These are phyloP conservation scores for Syncephalastrum contaminatum DNA, from an alignment of 371 early-diverging fungal genomes.

Conservation along the genomic window DNA sequence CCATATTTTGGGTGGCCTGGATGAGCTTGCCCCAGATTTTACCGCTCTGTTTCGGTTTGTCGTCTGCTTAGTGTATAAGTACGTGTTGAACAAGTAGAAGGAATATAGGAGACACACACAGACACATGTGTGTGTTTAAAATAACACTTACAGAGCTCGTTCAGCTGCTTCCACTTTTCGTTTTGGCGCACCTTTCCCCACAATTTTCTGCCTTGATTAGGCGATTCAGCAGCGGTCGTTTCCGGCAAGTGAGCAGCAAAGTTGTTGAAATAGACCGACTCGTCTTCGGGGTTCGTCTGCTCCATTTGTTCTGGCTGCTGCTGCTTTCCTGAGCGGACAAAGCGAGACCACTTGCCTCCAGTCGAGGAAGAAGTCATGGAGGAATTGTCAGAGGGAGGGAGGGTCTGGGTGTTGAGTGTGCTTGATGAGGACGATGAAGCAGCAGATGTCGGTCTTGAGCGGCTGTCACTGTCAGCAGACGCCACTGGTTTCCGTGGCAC, in stretches of 20 bases:
- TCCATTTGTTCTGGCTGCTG: background rate
- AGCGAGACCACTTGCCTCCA: slow-evolving; percentile 16
- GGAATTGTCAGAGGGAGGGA: slow-evolving; percentile 12
- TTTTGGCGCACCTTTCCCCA: slow-evolving; percentile 53
- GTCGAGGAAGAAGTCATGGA: slow-evolving; percentile 14
- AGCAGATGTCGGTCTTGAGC: slow-evolving; percentile 16
- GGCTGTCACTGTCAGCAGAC: slow-evolving; percentile 11
- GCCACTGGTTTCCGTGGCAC: slow-evolving; percentile 18
- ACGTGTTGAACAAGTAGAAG: too few relatives aligned
- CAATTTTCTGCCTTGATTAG: slow-evolving; percentile 28
- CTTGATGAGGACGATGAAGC: slow-evolving; percentile 18
- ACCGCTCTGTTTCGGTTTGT: slow-evolving; percentile 31
- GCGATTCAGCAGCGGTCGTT: slow-evolving; percentile 4
- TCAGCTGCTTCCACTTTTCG: slow-evolving; percentile 50
- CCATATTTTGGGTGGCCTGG: slow-evolving; percentile 57
- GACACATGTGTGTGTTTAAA: background rate
- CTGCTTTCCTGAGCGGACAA: slow-evolving; percentile 13
- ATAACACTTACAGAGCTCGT: slow-evolving; percentile 31
- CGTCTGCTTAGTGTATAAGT: slow-evolving; percentile 15
- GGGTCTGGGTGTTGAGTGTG: slow-evolving; percentile 7
- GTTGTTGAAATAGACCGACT: slow-evolving; percentile 44
- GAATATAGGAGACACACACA: background rate
- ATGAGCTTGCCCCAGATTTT: slow-evolving; percentile 60
- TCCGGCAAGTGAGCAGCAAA: slow-evolving; percentile 43
- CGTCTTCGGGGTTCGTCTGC: slow-evolving; percentile 25